Percentiles rank a stretch among this genome's conserved stretches.
These are phyloP conservation scores for Pilatotrama ljubarskyi DNA, from an alignment of 768 basidiomycete genomes.

Conservation along the genomic window DNA sequence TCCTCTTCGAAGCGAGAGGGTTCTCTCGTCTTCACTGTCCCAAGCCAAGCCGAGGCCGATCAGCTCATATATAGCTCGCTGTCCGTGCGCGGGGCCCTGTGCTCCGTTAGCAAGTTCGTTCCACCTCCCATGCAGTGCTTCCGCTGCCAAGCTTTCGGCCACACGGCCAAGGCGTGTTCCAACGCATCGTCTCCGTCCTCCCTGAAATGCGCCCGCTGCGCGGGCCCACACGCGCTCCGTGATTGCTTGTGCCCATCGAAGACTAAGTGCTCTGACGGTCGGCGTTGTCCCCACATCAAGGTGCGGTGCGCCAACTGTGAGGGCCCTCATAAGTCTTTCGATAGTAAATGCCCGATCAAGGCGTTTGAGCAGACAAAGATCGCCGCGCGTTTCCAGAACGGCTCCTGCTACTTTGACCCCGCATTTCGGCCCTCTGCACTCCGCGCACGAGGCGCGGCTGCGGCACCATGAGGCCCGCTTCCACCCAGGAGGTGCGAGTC, in stretches of 20 bases:
- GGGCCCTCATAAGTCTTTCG: neutral
- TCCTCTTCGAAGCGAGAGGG: neutral
- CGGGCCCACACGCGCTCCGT: neutral
- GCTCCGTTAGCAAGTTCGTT: too few relatives aligned
- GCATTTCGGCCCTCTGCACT: neutral
- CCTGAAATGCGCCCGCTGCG: neutral
- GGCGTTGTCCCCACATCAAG: conserved; percentile 5
- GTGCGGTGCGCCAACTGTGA: neutral
- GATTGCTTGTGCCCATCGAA: neutral
- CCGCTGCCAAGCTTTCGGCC: too few relatives aligned
- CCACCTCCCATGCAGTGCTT: too few relatives aligned
- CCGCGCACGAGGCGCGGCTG: neutral
- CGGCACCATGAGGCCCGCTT: neutral
- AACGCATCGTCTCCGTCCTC: neutral
- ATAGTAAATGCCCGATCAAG: neutral
- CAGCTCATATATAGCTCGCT: neutral
- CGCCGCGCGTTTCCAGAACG: neutral
- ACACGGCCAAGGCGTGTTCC: neutral
- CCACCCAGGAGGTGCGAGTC: neutral
- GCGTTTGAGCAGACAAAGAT: neutral
- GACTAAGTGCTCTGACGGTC: neutral
- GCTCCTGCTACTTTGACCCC: neutral
- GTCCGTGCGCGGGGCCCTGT: neutral
- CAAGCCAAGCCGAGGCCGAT: too few relatives aligned
- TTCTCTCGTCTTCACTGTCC: too few relatives aligned